Conservation (phyloP, 2,329 filamentous ascomycete species). For the Paraphaeosphaeria sporulosa region DNA sequence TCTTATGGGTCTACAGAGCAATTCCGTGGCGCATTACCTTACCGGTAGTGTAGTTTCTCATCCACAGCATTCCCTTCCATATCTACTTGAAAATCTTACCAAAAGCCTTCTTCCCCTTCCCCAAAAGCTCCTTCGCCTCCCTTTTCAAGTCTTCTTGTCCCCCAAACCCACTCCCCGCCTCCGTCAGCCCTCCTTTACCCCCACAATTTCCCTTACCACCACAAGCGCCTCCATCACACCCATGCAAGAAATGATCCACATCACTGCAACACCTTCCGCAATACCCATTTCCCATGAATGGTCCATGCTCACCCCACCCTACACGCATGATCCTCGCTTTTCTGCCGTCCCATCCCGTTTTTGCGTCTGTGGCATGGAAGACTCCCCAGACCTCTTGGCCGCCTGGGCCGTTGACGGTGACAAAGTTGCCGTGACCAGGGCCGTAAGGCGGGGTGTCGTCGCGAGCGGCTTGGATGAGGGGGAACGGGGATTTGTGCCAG, state of each 20-base stretch:
- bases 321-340: constrained; percentile 56
- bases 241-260: constrained; percentile 41
- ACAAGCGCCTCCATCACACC: constrained; percentile 36
- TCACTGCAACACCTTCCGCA: constrained; percentile 46
- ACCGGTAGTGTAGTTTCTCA: too few relatives aligned
- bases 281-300: constrained; percentile 53
- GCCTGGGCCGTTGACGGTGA: constrained; percentile 43
- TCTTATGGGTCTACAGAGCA: too few relatives aligned
- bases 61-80: too few relatives aligned
- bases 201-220: constrained; percentile 34
- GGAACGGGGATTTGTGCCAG: constrained; percentile 51
- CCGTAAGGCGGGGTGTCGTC: constrained; percentile 52
- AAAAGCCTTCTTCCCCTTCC: constrained; percentile 33
- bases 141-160: constrained; percentile 23
- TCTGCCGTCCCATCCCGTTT: constrained; percentile 55
- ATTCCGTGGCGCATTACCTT: too few relatives aligned
- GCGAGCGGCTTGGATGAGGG: constrained; percentile 48
- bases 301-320: constrained; percentile 45
- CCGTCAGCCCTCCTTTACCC: constrained; percentile 26
- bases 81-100: constrained; percentile 40
- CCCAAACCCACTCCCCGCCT: constrained; percentile 19
- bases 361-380: constrained; percentile 56
- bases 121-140: constrained; percentile 32
- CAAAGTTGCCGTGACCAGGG: constrained; percentile 56
- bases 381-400: constrained; percentile 53